These are phyloP conservation scores for Aspergillus puulaauensis DNA, from an alignment of 2,329 filamentous ascomycete genomes.

Conservation along the genomic window DNA sequence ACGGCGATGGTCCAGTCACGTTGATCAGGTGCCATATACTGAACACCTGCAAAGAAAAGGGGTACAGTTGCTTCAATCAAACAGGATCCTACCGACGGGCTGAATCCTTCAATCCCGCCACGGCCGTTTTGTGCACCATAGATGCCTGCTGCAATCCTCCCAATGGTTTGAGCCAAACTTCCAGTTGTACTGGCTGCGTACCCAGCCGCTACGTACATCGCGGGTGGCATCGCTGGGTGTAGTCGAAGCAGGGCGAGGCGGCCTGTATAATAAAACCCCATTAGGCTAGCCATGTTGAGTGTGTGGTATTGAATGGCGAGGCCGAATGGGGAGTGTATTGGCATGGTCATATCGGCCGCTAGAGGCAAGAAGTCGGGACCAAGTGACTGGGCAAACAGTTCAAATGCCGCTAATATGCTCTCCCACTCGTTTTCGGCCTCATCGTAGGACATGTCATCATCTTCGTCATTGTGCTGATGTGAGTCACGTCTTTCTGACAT, in stretches of 20 bases:
- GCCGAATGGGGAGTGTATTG: constrained; percentile 73
- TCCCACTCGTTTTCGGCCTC: constrained; percentile 78
- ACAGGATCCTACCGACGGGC: constrained; percentile 74
- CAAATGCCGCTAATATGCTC: constrained; percentile 41
- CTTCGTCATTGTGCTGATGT: constrained; percentile 48
- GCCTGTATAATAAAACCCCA: constrained; percentile 83
- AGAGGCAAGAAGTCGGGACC: constrained; percentile 76
- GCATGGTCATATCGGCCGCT: constrained; percentile 63
- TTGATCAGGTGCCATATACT: constrained; percentile 71
- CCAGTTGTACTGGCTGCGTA: constrained; percentile 72
- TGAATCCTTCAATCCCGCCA: constrained; percentile 55
- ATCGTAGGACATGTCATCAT: constrained; percentile 65
- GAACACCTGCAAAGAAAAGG: constrained; percentile 81
- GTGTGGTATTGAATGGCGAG: constrained; percentile 77
- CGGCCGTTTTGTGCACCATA: constrained; percentile 44
- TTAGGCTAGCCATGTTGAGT: constrained; percentile 82
- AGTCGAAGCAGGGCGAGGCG: constrained; percentile 78
- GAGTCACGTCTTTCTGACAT: constrained; percentile 26
- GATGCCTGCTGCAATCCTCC: constrained; percentile 74
- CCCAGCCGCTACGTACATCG: constrained; percentile 82
- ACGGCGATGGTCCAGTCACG: constrained; percentile 75
- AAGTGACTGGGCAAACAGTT: constrained; percentile 56
- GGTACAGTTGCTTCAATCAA: constrained; percentile 80
- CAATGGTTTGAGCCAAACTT: constrained; percentile 70
- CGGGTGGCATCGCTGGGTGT: constrained; percentile 87